Conservation (phyloP, 2,329 filamentous ascomycete genomes). For the Claviceps sp. region DNA sequence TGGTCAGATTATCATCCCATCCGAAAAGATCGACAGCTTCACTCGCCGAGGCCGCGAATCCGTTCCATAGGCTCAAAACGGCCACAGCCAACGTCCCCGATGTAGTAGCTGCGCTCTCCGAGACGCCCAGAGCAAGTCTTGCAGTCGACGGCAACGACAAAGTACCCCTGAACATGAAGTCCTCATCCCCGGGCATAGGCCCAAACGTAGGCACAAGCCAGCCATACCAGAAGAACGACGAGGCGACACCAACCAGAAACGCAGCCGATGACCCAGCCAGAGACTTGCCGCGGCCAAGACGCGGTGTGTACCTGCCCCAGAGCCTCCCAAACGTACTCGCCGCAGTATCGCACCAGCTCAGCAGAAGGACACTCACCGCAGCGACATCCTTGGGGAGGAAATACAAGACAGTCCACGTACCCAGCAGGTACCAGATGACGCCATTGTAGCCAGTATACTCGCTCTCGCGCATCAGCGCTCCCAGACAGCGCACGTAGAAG, state of each 20-base stretch:
- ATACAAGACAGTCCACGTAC: slow-evolving; percentile 72
- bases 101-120: slow-evolving; percentile 44
- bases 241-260: slow-evolving; percentile 67
- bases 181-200: slow-evolving; percentile 54
- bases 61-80: slow-evolving; percentile 73
- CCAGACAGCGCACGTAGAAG: slow-evolving; percentile 71
- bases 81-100: slow-evolving; percentile 61
- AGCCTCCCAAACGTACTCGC: slow-evolving; percentile 86
- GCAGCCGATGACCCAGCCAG: slow-evolving; percentile 80
- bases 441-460: slow-evolving; percentile 93
- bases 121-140: slow-evolving; percentile 48
- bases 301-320: slow-evolving; percentile 79
- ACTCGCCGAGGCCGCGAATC: slow-evolving; percentile 76
- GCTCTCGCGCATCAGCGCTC: slow-evolving; percentile 91
- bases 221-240: slow-evolving; percentile 80
- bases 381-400: slow-evolving; percentile 90
- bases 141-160: slow-evolving; percentile 54
- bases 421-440: slow-evolving; percentile 91
- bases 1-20: slow-evolving; percentile 96
- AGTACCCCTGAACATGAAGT: slow-evolving; percentile 64
- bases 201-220: slow-evolving; percentile 60
- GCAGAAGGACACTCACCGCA: slow-evolving; percentile 74
- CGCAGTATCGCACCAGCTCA: slow-evolving; percentile 97
- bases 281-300: slow-evolving; percentile 77
- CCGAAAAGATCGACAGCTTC: slow-evolving; percentile 86